phyloP scores from a whole-genome alignment of 352 stramenopile genomes.

The Phytophthora parvispora region DNA sequence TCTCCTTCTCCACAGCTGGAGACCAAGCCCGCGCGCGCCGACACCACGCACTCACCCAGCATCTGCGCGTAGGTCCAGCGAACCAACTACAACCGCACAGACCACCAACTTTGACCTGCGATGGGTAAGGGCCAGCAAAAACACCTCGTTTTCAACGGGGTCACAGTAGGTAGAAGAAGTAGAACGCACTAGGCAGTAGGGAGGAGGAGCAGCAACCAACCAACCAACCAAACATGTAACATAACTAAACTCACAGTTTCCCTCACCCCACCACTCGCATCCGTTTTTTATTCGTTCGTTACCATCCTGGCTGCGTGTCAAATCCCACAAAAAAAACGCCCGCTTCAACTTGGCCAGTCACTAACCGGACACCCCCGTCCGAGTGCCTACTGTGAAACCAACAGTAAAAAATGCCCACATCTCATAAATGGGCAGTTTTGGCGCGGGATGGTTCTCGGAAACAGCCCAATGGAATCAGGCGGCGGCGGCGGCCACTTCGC shows the following conservation, averaged over 20 bases:
- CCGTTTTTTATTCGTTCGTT: slow-evolving; percentile 8
- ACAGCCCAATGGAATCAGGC: slow-evolving; percentile 46
- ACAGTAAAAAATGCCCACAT: slow-evolving; percentile 11
- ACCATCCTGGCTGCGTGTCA: slow-evolving; percentile 4
- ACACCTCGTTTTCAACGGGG: too few relatives aligned
- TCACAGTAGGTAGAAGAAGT: slow-evolving; percentile 13
- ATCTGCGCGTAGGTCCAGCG: slow-evolving; percentile 8
- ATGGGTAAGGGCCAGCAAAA: too few relatives aligned
- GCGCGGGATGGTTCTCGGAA: slow-evolving; percentile 43
- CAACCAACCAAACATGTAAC: slow-evolving; percentile 11
- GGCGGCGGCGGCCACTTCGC: slow-evolving; percentile 29
- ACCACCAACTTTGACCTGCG: too few relatives aligned
- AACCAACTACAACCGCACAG: too few relatives aligned
- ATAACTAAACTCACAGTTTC: slow-evolving; percentile 8
- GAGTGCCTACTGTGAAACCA: slow-evolving; percentile 31
- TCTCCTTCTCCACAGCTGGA: slow-evolving; percentile 17
- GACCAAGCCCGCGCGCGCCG: slow-evolving; percentile 1
- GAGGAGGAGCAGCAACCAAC: slow-evolving; percentile 16
- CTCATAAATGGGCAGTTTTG: slow-evolving; percentile 28
- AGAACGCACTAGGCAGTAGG: slow-evolving; percentile 17
- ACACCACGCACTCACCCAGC: background rate
- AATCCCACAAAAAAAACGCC: slow-evolving; percentile 13
- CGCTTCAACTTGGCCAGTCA: slow-evolving; percentile 30
- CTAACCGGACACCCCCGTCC: background rate
- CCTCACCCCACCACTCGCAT: slow-evolving; percentile 3